Base-by-base conservation (phyloP, 139 green algal genomes). In the Chlamydomonas schloesseri region DNA sequence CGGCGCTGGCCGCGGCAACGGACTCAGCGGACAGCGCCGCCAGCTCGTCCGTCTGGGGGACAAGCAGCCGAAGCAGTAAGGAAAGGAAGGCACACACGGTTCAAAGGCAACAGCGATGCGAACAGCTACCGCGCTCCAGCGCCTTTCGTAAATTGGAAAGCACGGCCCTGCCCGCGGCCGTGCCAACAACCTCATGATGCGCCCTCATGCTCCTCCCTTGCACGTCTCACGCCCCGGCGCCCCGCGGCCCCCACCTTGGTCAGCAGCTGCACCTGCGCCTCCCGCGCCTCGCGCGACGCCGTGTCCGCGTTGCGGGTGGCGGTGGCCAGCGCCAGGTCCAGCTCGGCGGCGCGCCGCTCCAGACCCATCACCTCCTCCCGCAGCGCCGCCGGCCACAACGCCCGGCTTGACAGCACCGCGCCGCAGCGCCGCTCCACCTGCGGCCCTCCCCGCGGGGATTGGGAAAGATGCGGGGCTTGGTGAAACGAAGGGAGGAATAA, bases 301-400 rank as follows among this genome's bases (percentile, higher is more conserved):
- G 33, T 42, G 23, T 88, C 89, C 75, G 90, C 42, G 34, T 81
- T 57, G 11, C 36, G 42, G 55, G 74, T 67, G 71, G 90, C 58
- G 9, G 34, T 77, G 23, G 36, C 79, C 50, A 82, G 10, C 81
- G 84, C 80, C 37, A 21, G 73, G 5, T 84, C 71, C 81, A 91
- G 8, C 18, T 33, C 69, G 23, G 82, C 88, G 36, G 64, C 26
- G 23, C 81, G 73, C 5, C 60, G n/a, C 68, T 88, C 81, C 18
- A 78, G 21, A 42, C 50, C 42, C 55, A 46, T 72, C n/a, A 93
- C 82, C 84, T 94, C 92, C 4, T 93, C 84, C 47, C 78, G 71
- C 15, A 92, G 90, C 36, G 85, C 71, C 21, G 46, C 34, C 10
- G 93, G 93, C 93, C 93, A 96, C 76, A 89, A 64, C 14, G 75